phyloP scores from a whole-genome alignment of 345 rosid species.

The Rhodamnia argentea region DNA sequence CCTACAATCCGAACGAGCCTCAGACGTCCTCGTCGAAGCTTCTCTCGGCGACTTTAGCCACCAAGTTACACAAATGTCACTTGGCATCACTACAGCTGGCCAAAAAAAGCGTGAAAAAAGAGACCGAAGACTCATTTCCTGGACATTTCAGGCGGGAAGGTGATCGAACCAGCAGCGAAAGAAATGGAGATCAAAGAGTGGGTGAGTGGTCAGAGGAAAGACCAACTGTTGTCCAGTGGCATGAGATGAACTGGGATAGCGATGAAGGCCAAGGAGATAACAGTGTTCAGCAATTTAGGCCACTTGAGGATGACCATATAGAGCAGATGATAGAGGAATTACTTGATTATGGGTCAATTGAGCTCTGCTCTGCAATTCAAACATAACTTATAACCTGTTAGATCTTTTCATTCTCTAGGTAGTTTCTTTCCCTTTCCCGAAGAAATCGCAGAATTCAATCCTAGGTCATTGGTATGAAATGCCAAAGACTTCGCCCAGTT shows the following conservation, averaged over 20 bases:
- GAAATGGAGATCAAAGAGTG: background rate
- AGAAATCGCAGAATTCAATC: background rate
- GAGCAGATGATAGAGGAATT: conserved; percentile 75
- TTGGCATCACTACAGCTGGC: conserved; percentile 42
- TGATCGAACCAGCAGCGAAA: background rate
- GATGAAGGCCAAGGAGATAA: background rate
- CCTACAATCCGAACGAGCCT: conserved; percentile 38
- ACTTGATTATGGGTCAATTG: conserved; percentile 48
- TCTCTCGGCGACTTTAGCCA: conserved; percentile 56
- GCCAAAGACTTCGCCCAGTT: background rate
- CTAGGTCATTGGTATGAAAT: background rate
- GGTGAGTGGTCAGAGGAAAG: background rate
- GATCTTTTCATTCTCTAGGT: background rate
- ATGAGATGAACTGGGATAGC: conserved; percentile 23
- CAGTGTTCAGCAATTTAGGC: conserved; percentile 15
- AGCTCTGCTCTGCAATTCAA: conserved; percentile 28
- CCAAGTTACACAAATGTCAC: conserved; percentile 59
- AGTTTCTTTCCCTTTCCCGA: background rate
- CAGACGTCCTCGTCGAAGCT: conserved; percentile 46
- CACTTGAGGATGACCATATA: conserved; percentile 54
- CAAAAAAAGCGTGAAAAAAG: conserved; percentile 20
- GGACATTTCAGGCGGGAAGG: background rate
- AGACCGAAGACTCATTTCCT: conserved; percentile 4
- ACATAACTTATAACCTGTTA: background rate
- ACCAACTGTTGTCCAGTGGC: background rate